phyloP scores from a whole-genome alignment of 2,329 filamentous ascomycete genomes.

The Botryotinia convoluta region DNA sequence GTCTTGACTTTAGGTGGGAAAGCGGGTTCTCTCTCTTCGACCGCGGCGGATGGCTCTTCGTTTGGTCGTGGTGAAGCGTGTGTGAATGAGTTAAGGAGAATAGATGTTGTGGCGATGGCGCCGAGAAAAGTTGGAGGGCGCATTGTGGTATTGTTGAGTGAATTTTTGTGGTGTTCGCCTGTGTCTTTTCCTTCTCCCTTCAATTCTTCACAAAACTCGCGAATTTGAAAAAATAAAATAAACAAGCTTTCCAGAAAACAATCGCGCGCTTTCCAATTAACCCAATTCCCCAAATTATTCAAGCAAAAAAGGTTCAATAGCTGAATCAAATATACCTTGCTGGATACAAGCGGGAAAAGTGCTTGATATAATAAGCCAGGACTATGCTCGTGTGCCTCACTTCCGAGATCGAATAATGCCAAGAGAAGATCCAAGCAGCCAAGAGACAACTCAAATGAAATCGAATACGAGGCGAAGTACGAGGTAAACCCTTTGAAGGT shows the following conservation, averaged over 20 bases:
- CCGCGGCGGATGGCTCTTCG: background rate
- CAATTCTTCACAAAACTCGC: background rate
- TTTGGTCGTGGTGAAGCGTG: slow-evolving; percentile 1
- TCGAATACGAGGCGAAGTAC: background rate
- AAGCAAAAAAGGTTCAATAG: background rate
- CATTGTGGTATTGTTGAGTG: slow-evolving; percentile 2
- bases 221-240: background rate
- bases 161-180: background rate
- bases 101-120: background rate
- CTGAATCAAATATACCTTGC: background rate
- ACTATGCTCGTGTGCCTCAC: slow-evolving; percentile 15
- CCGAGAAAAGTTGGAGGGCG: slow-evolving; percentile 11
- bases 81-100: slow-evolving; percentile 6
- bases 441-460: slow-evolving; percentile 17
- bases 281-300: background rate
- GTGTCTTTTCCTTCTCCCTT: background rate
- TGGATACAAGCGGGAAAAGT: background rate
- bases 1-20: background rate
- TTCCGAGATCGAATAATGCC: slow-evolving; percentile 16
- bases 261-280: background rate
- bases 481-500: background rate
- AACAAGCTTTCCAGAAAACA: background rate
- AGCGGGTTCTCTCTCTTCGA: background rate
- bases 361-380: background rate
- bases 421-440: slow-evolving; percentile 12